phyloP scores from a whole-genome alignment of 2,329 filamentous ascomycete genomes.

The Botryotinia convoluta region DNA sequence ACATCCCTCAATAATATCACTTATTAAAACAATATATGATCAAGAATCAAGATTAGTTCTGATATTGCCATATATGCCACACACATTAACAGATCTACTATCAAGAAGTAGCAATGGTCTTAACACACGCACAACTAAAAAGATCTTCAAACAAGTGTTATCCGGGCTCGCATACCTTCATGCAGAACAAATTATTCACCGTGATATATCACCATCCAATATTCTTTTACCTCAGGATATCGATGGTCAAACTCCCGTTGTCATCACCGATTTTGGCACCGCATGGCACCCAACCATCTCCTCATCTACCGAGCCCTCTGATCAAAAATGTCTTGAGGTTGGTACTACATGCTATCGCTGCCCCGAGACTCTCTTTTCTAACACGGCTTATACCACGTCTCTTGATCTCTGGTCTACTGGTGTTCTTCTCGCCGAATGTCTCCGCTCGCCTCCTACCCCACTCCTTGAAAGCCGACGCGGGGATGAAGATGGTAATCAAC shows the following conservation, averaged over 20 bases:
- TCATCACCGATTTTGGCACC: slow-evolving; percentile 88
- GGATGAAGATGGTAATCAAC: slow-evolving; percentile 81
- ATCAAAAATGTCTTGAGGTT: slow-evolving; percentile 83
- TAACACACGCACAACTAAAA: slow-evolving; percentile 26
- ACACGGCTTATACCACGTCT: slow-evolving; percentile 65
- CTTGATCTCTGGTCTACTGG: slow-evolving; percentile 92
- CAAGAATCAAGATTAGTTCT: slow-evolving; percentile 70
- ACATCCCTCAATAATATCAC: slow-evolving; percentile 58
- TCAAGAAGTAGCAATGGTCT: slow-evolving; percentile 44
- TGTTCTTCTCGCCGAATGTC: slow-evolving; percentile 77
- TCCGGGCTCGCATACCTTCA: slow-evolving; percentile 71
- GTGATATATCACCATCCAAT: slow-evolving; percentile 92
- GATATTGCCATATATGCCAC: slow-evolving; percentile 79
- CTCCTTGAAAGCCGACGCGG: slow-evolving; percentile 76
- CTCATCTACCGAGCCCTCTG: slow-evolving; percentile 55
- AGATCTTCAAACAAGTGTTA: slow-evolving; percentile 66
- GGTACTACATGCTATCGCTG: slow-evolving; percentile 89
- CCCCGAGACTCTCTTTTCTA: slow-evolving; percentile 86
- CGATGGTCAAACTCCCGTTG: slow-evolving; percentile 66
- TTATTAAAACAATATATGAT: slow-evolving; percentile 73
- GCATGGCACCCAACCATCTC: slow-evolving; percentile 68
- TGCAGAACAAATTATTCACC: slow-evolving; percentile 74
- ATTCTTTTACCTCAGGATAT: slow-evolving; percentile 59
- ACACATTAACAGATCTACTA: slow-evolving; percentile 69
- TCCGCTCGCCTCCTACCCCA: slow-evolving; percentile 51